Evolutionary conservation across 2,329 filamentous ascomycete species (phyloP).

Genomic region (Tolypocladium tropicale): DNA sequence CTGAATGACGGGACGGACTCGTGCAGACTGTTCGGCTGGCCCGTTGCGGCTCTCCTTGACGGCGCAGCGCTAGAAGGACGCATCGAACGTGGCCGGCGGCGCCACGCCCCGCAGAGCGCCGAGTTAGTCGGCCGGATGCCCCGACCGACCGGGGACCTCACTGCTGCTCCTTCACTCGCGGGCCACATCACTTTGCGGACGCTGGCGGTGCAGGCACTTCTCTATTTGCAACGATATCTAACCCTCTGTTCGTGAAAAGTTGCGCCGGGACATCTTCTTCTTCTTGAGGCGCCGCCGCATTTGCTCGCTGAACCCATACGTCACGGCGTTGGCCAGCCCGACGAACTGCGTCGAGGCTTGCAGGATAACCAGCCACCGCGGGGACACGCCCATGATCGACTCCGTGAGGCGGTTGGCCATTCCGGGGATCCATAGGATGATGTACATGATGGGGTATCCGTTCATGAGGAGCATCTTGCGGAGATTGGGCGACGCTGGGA

Average conservation of each 20-base stretch:
- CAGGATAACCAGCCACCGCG: slow-evolving; percentile 13
- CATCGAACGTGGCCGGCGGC: too few species aligned
- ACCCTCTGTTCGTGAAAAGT: neutral
- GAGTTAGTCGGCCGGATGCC: too few species aligned
- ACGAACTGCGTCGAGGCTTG: slow-evolving; percentile 26
- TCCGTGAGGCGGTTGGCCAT: slow-evolving; percentile 22
- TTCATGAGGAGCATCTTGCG: slow-evolving; percentile 24
- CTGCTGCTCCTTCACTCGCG: neutral
- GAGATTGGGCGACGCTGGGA: slow-evolving; percentile 9
- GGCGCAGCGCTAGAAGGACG: too few species aligned
- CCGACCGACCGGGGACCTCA: too few species aligned
- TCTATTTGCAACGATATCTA: neutral
- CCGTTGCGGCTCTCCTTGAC: too few species aligned
- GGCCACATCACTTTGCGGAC: neutral
- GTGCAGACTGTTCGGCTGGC: too few species aligned
- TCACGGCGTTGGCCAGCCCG: slow-evolving; percentile 25
- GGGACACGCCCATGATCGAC: slow-evolving; percentile 8
- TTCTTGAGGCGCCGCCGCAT: slow-evolving; percentile 3
- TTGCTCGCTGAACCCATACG: slow-evolving; percentile 26
- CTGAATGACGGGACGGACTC: too few species aligned
- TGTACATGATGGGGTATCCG: slow-evolving; percentile 25
- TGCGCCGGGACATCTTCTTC: neutral
- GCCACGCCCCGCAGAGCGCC: too few species aligned
- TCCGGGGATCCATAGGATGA: slow-evolving; percentile 27
- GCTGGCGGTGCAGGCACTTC: neutral